Conservation (phyloP, 257 asterid genomes). For the Linaria vulgaris region DNA sequence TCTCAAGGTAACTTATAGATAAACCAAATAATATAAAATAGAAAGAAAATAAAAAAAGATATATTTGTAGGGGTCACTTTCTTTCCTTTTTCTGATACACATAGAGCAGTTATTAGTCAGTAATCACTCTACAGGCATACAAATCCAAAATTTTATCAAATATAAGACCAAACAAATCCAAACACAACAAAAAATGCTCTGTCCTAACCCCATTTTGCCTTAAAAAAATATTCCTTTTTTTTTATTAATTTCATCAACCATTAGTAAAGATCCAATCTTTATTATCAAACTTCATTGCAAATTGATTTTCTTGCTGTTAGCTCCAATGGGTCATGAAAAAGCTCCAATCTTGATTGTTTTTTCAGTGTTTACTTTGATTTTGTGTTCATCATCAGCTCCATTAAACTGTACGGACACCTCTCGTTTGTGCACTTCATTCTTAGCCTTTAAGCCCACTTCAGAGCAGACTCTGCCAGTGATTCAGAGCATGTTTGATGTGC, state of each 20-base stretch:
- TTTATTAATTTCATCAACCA: slow-evolving; percentile 18
- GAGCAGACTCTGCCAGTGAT: slow-evolving; percentile 60
- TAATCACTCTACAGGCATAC: slow-evolving; percentile 27
- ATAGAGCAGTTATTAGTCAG: slow-evolving; percentile 48
- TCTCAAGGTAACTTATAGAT: slow-evolving; percentile 45
- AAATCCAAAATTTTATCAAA: slow-evolving; percentile 24
- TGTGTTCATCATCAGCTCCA: slow-evolving; percentile 45
- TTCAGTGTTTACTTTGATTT: slow-evolving; percentile 22
- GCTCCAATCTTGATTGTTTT: slow-evolving; percentile 39
- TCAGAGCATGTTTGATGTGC: slow-evolving; percentile 92
- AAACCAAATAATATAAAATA: slow-evolving; percentile 19
- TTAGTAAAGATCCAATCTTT: slow-evolving; percentile 23
- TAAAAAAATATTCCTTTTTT: no score
- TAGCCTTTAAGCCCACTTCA: slow-evolving; percentile 76
- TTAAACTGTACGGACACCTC: slow-evolving; percentile 77
- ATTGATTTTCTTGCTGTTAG: slow-evolving; percentile 20
- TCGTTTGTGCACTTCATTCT: slow-evolving; percentile 74
- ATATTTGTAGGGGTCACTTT: slow-evolving; percentile 25
- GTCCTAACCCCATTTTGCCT: slow-evolving; percentile 24
- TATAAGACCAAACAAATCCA: slow-evolving; percentile 25
- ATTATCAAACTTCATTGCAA: slow-evolving; percentile 5
- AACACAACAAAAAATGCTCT: slow-evolving; percentile 39
- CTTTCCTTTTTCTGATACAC: slow-evolving; percentile 28
- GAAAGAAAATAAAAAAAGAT: background rate
- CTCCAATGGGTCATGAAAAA: slow-evolving; percentile 40